These are phyloP conservation scores for Tricholoma sp. DNA, from an alignment of 768 basidiomycete species.

Conservation along the genomic window DNA sequence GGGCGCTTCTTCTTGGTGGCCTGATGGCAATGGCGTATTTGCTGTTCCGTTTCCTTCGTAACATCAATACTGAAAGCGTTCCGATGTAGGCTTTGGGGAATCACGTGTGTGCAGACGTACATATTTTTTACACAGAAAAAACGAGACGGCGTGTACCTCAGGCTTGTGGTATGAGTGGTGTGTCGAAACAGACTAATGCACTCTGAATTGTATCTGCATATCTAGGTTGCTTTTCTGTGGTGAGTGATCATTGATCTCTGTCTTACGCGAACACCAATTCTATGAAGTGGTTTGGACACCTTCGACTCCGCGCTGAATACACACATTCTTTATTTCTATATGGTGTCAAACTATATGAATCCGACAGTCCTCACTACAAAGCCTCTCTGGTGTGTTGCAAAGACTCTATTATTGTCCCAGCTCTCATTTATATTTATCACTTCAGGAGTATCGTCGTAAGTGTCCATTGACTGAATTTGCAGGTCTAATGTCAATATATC, in stretches of 20 bases:
- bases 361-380: conserved; percentile 30
- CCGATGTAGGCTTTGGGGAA: conserved; percentile 47
- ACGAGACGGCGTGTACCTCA: conserved; percentile 28
- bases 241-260: conserved; percentile 13
- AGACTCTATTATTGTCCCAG: neutral
- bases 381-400: conserved; percentile 43
- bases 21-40: conserved; percentile 47
- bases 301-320: conserved; percentile 48
- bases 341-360: conserved; percentile 50
- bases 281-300: conserved; percentile 45
- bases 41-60: neutral
- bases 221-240: conserved; percentile 31
- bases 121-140: conserved; percentile 39
- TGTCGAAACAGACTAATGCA: neutral
- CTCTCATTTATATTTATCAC: neutral
- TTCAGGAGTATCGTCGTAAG: conserved; percentile 50
- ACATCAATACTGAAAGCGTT: neutral
- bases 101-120: conserved; percentile 51
- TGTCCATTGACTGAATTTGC: neutral
- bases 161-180: conserved; percentile 29
- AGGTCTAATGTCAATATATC: neutral
- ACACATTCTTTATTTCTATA: conserved; percentile 55
- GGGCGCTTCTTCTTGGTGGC: conserved; percentile 50
- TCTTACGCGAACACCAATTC: neutral
- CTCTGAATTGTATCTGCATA: neutral